Evolutionary conservation across 225 moss, liverwort and hornwort species (phyloP).

Genomic region (Climacium dendroides): DNA sequence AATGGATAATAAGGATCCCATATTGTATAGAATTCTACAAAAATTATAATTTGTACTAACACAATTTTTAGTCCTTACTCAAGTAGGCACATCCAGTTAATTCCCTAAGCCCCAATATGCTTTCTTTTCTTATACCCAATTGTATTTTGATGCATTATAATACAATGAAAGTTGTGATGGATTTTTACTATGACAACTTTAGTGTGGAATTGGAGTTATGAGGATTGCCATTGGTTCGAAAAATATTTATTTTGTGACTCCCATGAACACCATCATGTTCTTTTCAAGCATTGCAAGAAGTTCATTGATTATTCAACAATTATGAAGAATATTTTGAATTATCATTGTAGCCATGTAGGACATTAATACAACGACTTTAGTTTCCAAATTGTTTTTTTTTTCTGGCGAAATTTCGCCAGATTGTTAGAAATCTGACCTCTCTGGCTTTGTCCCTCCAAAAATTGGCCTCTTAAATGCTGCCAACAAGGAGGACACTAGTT

Average conservation of each 20-base stretch:
- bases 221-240: neutral
- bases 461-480: no score
- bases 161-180: neutral
- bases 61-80: no score
- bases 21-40: neutral
- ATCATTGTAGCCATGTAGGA: neutral
- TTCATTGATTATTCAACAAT: neutral
- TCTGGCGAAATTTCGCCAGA: no score
- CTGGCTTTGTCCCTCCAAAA: no score
- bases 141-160: accelerated
- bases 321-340: neutral
- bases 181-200: neutral
- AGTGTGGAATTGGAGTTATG: neutral
- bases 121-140: neutral
- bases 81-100: accelerated
- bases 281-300: neutral
- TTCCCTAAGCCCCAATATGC: accelerated
- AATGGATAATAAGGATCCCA: neutral
- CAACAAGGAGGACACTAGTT: no score
- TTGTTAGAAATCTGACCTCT: no score
- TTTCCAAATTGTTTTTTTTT: neutral
- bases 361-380: accelerated
- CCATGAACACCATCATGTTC: neutral
- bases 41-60: neutral
- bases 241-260: neutral